These are phyloP conservation scores for Penicillium subrubescens DNA, from an alignment of 495 filamentous ascomycete species.

Conservation along the genomic window DNA sequence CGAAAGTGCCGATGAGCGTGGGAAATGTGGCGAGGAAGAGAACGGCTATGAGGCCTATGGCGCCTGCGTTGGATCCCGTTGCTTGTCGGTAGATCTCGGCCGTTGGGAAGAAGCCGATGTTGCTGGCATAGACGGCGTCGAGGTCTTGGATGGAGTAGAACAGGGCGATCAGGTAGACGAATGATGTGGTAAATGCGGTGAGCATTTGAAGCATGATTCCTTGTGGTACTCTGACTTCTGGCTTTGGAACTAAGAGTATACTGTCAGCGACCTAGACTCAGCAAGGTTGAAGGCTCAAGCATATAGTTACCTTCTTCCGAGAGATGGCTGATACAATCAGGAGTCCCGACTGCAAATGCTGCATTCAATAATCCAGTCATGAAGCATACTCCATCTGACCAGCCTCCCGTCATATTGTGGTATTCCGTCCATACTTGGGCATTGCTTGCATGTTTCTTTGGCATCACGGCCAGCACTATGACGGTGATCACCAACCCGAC, in stretches of 20 bases:
- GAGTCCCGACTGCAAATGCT: slow-evolving; percentile 75
- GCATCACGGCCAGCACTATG: slow-evolving; percentile 72
- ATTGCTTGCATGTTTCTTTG: slow-evolving; percentile 57
- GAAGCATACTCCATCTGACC: slow-evolving; percentile 68
- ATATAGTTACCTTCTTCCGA: slow-evolving; percentile 60
- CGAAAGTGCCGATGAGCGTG: slow-evolving; percentile 61
- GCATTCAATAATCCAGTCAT: slow-evolving; percentile 74
- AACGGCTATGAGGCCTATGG: slow-evolving; percentile 60
- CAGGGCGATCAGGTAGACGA: slow-evolving; percentile 29
- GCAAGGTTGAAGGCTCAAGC: accelerated
- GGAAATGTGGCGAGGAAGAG: slow-evolving; percentile 59
- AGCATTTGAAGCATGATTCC: slow-evolving; percentile 61
- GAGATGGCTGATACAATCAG: slow-evolving; percentile 70
- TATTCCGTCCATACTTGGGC: slow-evolving; percentile 62
- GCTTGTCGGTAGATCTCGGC: slow-evolving; percentile 75
- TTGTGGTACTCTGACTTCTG: slow-evolving; percentile 30
- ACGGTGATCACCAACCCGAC: slow-evolving; percentile 66
- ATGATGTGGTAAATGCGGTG: slow-evolving; percentile 58
- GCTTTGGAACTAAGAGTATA: slow-evolving; percentile 22
- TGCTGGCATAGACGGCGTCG: slow-evolving; percentile 51
- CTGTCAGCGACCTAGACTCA: neutral
- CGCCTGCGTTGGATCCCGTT: slow-evolving; percentile 58
- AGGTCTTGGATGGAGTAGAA: slow-evolving; percentile 73
- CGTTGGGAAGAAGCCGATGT: slow-evolving; percentile 64
- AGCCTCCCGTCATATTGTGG: slow-evolving; percentile 66